Evolutionary conservation across 2,329 filamentous ascomycete genomes (phyloP).

Genomic region (Neoascochyta sp.): DNA sequence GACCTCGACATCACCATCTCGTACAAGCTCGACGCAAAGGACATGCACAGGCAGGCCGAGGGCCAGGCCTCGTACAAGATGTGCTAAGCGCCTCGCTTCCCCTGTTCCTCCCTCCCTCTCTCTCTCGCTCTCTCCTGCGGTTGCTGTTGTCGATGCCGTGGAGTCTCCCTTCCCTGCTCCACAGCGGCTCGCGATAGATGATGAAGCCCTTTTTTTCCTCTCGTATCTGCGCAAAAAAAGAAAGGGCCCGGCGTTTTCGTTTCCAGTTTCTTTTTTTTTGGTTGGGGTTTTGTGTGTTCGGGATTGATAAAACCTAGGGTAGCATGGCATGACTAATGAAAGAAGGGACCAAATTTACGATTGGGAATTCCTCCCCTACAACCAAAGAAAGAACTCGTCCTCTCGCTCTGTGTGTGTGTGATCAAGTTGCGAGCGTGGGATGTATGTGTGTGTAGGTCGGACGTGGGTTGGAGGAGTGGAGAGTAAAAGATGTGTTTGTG

Average conservation of each 20-base stretch:
- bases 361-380: constrained; percentile 38
- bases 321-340: constrained; percentile 32
- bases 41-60: constrained; percentile 63
- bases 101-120: no score
- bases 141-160: not conserved
- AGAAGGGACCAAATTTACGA: constrained; percentile 33
- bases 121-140: no score
- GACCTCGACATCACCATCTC: constrained; percentile 88
- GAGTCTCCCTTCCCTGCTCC: not conserved
- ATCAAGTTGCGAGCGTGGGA: no score
- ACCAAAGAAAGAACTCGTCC: constrained; percentile 8
- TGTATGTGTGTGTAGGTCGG: no score
- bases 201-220: no score
- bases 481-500: no score
- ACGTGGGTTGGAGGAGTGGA: no score
- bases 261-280: not conserved
- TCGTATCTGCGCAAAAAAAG: no score
- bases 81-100: constrained; percentile 34
- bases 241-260: constrained; percentile 3
- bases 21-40: constrained; percentile 75
- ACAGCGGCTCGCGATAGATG: not conserved
- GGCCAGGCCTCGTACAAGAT: constrained; percentile 78
- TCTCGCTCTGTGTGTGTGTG: no score
- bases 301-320: constrained; percentile 31
- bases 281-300: constrained; percentile 3